A percentile compares a stretch with the other conserved stretches of the same genome.
Evolutionary conservation across 1,284 basidiomycete species (phyloP).

Genomic region (Sanghuangporus sanghuang): DNA sequence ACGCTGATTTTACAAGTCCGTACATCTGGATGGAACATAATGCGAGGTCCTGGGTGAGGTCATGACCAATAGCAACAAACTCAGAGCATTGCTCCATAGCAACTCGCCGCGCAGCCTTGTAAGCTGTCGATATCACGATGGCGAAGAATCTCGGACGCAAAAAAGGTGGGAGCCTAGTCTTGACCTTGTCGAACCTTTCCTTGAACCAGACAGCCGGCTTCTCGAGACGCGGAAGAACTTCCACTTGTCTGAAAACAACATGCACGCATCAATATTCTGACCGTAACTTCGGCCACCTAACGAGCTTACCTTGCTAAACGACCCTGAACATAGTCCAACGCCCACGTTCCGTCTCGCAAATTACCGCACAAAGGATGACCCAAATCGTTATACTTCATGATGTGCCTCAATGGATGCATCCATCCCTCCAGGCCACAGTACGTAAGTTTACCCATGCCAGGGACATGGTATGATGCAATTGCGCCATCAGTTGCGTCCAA

Average conservation of each 20-base stretch:
- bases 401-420: constrained; percentile 82
- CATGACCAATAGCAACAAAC: constrained; percentile 77
- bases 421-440: constrained; percentile 95
- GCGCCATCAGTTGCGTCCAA: constrained; percentile 73
- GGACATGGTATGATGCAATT: constrained; percentile 77
- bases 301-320: constrained; percentile 66
- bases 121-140: constrained; percentile 82
- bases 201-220: constrained; percentile 79
- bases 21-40: constrained; percentile 89
- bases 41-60: constrained; percentile 87
- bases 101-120: constrained; percentile 79
- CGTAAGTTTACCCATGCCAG: constrained; percentile 64
- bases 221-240: constrained; percentile 60
- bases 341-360: constrained; percentile 83
- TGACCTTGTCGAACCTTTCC: constrained; percentile 78
- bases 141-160: constrained; percentile 93
- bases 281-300: background rate
- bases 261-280: background rate
- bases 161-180: constrained; percentile 71
- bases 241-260: constrained; percentile 50
- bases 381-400: constrained; percentile 86
- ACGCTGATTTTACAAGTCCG: constrained; percentile 84
- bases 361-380: constrained; percentile 88
- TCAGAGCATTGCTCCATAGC: constrained; percentile 85
- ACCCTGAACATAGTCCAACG: constrained; percentile 76